Conservation (phyloP, 768 basidiomycete genomes). For the Pulveroboletus sp. region DNA sequence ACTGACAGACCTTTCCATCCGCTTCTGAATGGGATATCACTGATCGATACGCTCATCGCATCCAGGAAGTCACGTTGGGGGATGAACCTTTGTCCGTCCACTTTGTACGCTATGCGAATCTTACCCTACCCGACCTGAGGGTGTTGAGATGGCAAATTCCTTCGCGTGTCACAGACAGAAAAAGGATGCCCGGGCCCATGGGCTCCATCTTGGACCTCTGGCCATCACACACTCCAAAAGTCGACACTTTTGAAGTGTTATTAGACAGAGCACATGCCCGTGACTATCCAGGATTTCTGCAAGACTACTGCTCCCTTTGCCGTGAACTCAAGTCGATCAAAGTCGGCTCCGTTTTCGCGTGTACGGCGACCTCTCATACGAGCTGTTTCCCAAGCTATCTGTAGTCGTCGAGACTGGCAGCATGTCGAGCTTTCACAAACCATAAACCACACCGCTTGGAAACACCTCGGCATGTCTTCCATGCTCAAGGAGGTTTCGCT, state of each 20-base stretch:
- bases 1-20: no score
- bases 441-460: neutral
- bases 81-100: no score
- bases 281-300: neutral
- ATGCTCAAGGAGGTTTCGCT: slow-evolving; percentile 2
- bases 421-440: neutral
- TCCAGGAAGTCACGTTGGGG: no score
- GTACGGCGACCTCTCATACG: neutral
- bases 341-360: neutral
- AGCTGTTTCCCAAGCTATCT: neutral
- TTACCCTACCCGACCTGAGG: no score
- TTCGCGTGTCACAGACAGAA: no score
- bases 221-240: neutral
- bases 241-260: neutral
- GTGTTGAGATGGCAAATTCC: no score
- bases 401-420: neutral
- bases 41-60: no score
- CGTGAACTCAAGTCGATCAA: slow-evolving; percentile 2
- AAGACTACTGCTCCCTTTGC: neutral
- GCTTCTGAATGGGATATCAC: no score
- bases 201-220: neutral
- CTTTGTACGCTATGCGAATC: no score
- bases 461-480: neutral
- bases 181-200: no score
- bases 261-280: neutral